Conservation (phyloP, 106 monocot genomes). For the Allium fistulosum region DNA sequence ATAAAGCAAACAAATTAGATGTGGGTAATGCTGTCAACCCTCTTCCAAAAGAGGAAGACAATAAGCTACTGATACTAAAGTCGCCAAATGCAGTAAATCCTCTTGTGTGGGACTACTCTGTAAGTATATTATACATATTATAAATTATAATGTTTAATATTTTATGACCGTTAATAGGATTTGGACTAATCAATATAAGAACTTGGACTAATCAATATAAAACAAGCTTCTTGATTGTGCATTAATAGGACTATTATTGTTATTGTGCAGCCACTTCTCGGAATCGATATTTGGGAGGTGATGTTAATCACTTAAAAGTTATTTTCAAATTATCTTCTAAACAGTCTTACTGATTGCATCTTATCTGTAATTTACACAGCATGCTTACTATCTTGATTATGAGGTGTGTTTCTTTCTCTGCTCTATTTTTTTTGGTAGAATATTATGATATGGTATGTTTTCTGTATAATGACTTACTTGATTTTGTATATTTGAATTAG, state of each 20-base stretch:
- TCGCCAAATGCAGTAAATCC: constrained; percentile 94
- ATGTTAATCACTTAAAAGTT: too few species aligned
- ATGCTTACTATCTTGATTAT: constrained; percentile 85
- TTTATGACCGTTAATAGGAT: not conserved
- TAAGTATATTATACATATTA: constrained; percentile 29
- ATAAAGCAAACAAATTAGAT: constrained; percentile 66
- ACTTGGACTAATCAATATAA: not conserved
- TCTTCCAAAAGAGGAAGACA: constrained; percentile 55
- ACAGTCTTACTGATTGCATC: not conserved
- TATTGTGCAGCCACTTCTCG: constrained; percentile 67
- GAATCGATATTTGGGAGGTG: constrained; percentile 90
- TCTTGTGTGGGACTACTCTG: constrained; percentile 78
- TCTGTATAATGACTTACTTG: too few species aligned
- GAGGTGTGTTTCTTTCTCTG: constrained; percentile 36
- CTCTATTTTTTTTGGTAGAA: not conserved
- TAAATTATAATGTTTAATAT: not conserved
- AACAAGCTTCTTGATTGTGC: not conserved
- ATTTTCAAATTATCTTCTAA: not conserved
- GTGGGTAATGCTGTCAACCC: constrained; percentile 81
- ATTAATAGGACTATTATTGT: constrained; percentile 5
- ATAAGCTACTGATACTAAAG: constrained; percentile 67
- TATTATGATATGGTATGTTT: too few species aligned
- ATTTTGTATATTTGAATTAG: too few species aligned
- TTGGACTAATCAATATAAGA: too few species aligned
- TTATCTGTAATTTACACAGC: constrained; percentile 24